Evolutionary conservation across 2,329 filamentous ascomycete genomes (phyloP).

Genomic region (Claviceps maximensis): DNA sequence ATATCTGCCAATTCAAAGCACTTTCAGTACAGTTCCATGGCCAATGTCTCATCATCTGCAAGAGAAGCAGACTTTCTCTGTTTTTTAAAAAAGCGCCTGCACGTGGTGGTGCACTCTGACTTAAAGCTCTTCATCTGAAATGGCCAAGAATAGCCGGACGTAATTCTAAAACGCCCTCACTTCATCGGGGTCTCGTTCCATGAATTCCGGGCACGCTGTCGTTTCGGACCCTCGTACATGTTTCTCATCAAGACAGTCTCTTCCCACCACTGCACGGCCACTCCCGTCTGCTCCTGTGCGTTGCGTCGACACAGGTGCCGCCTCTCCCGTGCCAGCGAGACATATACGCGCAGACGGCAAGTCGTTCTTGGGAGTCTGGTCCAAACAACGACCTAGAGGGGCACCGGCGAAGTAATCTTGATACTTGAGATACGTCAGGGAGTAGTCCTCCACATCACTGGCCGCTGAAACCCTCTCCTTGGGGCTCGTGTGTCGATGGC

Average conservation of each 20-base stretch:
- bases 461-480: slow-evolving; percentile 1
- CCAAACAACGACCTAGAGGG: slow-evolving; percentile 19
- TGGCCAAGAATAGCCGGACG: slow-evolving; percentile 17
- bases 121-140: slow-evolving; percentile 20
- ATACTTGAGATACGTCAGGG: slow-evolving; percentile 20
- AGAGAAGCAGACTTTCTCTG: no score
- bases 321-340: no score
- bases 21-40: background rate
- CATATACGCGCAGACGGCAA: background rate
- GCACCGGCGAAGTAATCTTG: slow-evolving; percentile 18
- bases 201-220: background rate
- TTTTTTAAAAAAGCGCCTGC: background rate
- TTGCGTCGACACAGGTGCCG: background rate
- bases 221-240: no score
- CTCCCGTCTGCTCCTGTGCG: background rate
- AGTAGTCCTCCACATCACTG: slow-evolving; percentile 17
- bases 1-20: no score
- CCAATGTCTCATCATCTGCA: background rate
- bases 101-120: background rate
- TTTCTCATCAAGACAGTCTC: background rate
- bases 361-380: slow-evolving; percentile 5
- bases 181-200: slow-evolving; percentile 12
- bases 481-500: background rate
- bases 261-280: no score
- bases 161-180: slow-evolving; percentile 19